Evolutionary conservation across 202 grass and related monocot genomes (phyloP).

Genomic region (Panicum hallii): DNA sequence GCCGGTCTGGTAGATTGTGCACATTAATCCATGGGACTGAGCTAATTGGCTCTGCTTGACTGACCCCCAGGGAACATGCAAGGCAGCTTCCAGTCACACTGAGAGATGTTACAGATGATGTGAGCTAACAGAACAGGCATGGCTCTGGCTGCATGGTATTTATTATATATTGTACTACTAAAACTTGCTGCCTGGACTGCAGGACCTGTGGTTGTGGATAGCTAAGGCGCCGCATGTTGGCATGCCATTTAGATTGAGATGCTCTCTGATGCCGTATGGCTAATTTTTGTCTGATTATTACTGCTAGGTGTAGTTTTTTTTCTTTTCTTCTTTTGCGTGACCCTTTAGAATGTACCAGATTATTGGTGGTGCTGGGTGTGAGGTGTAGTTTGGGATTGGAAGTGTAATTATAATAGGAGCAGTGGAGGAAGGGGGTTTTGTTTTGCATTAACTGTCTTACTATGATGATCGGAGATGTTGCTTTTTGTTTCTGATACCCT

Average conservation of each 20-base stretch:
- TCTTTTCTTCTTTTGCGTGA: no score
- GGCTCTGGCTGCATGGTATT: background rate
- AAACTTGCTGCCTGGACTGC: no score
- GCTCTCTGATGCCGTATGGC: background rate
- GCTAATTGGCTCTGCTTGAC: constrained; percentile 28
- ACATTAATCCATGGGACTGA: constrained; percentile 38
- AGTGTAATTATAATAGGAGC: constrained; percentile 18
- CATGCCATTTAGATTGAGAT: constrained; percentile 1
- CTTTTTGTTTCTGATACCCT: background rate
- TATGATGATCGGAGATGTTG: background rate
- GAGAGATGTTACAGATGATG: constrained; percentile 18
- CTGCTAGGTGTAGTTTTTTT: background rate
- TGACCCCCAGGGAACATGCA: constrained; percentile 11
- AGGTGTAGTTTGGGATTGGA: background rate
- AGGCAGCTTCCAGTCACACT: constrained; percentile 12
- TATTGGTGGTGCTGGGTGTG: background rate
- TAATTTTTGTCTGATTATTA: background rate
- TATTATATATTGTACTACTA: background rate
- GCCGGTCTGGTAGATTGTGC: constrained; percentile 37
- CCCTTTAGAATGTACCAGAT: background rate
- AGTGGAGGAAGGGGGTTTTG: background rate
- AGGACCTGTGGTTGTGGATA: background rate
- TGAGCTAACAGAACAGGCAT: constrained; percentile 39
- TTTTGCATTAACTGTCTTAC: background rate
- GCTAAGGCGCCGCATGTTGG: background rate